phyloP scores from a whole-genome alignment of 768 basidiomycete genomes.

The Ephemerocybe angulata region DNA sequence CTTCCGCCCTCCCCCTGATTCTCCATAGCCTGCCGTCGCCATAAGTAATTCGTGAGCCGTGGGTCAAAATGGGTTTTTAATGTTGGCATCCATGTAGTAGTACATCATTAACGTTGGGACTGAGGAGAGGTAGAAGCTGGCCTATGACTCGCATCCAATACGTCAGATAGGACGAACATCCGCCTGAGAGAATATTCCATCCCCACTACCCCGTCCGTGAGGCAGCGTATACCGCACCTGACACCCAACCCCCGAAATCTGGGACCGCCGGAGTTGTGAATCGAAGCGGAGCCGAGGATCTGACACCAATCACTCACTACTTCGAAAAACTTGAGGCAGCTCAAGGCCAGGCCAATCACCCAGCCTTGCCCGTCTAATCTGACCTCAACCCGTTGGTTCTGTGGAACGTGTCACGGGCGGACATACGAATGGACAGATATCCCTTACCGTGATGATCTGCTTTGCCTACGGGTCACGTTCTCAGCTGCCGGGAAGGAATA shows the following conservation, averaged over 20 bases:
- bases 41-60: too few species aligned
- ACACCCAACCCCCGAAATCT: slow-evolving; percentile 8
- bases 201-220: neutral
- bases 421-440: neutral
- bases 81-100: too few species aligned
- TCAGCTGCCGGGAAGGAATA: neutral
- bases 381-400: slow-evolving; percentile 20
- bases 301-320: slow-evolving; percentile 11
- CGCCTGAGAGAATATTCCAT: neutral
- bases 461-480: neutral
- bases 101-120: too few species aligned
- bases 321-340: slow-evolving; percentile 14
- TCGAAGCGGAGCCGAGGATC: neutral
- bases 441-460: neutral
- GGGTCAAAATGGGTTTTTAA: too few species aligned
- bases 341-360: slow-evolving; percentile 19
- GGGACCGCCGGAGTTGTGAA: neutral
- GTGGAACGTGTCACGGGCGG: neutral
- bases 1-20: too few species aligned
- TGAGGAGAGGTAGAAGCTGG: too few species aligned
- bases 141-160: neutral
- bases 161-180: neutral
- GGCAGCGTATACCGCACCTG: slow-evolving; percentile 5
- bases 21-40: too few species aligned
- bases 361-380: slow-evolving; percentile 17